Conservation (phyloP, 495 filamentous ascomycete species). For the Hypoxylon crocopeplum region DNA sequence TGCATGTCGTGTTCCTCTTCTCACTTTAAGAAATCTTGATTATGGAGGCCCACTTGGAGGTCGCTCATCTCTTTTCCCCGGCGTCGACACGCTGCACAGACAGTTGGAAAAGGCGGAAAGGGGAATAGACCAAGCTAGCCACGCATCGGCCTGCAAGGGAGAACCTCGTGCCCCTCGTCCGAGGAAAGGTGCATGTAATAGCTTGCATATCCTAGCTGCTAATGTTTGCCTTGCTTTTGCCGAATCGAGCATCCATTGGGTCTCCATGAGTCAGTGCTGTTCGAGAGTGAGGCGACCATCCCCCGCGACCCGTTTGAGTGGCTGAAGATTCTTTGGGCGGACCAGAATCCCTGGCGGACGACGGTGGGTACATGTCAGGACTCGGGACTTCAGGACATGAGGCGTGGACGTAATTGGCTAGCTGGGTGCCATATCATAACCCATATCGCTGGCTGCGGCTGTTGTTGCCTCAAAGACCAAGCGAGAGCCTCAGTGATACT, state of each 20-base stretch:
- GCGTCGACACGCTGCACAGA: neutral
- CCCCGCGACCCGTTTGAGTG: slow-evolving; percentile 37
- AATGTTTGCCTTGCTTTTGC: slow-evolving; percentile 39
- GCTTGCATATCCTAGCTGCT: slow-evolving; percentile 38
- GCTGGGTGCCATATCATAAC: neutral
- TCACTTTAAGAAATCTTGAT: slow-evolving; percentile 21
- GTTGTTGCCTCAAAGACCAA: slow-evolving; percentile 3
- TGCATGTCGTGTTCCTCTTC: too few relatives aligned
- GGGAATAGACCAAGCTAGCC: slow-evolving; percentile 30
- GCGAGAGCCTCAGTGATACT: slow-evolving; percentile 1
- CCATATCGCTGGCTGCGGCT: slow-evolving; percentile 14
- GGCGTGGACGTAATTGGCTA: too few relatives aligned
- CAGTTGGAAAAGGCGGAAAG: slow-evolving; percentile 8
- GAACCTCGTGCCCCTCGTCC: slow-evolving; percentile 44
- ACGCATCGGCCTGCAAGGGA: slow-evolving; percentile 42
- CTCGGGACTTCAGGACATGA: slow-evolving; percentile 16
- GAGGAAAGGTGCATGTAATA: slow-evolving; percentile 43
- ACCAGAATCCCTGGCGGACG: slow-evolving; percentile 31
- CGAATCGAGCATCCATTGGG: slow-evolving; percentile 38
- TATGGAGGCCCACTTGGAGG: slow-evolving; percentile 21
- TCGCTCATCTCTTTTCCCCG: slow-evolving; percentile 24
- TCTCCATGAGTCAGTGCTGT: slow-evolving; percentile 43
- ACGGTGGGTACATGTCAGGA: slow-evolving; percentile 27
- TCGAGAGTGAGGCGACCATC: slow-evolving; percentile 41
- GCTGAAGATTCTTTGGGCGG: slow-evolving; percentile 34